phyloP scores from a whole-genome alignment of 1,139 yeast genomes.

The Protomyces gravidus region DNA sequence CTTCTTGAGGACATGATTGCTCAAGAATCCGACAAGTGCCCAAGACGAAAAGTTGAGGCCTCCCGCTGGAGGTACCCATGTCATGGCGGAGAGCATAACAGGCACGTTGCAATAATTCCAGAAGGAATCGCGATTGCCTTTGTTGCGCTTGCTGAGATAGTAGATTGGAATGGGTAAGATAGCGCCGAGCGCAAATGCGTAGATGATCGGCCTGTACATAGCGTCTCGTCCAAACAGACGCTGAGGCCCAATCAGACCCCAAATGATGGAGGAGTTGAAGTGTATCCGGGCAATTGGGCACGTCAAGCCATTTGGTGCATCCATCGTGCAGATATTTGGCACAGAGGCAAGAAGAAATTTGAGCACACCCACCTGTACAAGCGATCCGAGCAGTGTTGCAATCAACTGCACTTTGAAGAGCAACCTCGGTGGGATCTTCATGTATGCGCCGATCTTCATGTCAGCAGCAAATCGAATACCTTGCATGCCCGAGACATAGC shows the following conservation, averaged over 20 bases:
- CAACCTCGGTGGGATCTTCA: constrained; percentile 59
- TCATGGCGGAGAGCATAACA: constrained; percentile 52
- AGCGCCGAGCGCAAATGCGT: constrained; percentile 54
- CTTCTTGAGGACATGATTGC: constrained; percentile 51
- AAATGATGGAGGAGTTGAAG: constrained; percentile 49
- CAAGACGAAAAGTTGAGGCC: constrained; percentile 50
- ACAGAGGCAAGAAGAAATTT: constrained; percentile 52
- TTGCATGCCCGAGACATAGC: constrained; percentile 51
- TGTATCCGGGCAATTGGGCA: constrained; percentile 43
- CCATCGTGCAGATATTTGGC: constrained; percentile 38
- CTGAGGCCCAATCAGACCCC: constrained; percentile 59
- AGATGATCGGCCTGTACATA: constrained; percentile 34
- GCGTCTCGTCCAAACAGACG: constrained; percentile 42
- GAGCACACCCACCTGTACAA: constrained; percentile 53
- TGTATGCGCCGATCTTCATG: constrained; percentile 61
- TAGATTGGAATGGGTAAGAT: constrained; percentile 47
- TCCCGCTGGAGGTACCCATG: constrained; percentile 54
- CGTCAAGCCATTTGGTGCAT: constrained; percentile 42
- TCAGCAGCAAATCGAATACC: constrained; percentile 55
- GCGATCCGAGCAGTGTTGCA: constrained; percentile 37
- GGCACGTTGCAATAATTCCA: constrained; percentile 45
- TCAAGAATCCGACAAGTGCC: constrained; percentile 49
- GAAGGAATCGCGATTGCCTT: constrained; percentile 1
- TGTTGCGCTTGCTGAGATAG: constrained; percentile 34
- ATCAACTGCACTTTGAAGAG: constrained; percentile 53